These are phyloP conservation scores for Cubamyces sp. DNA, from an alignment of 768 basidiomycete species.

Conservation along the genomic window DNA sequence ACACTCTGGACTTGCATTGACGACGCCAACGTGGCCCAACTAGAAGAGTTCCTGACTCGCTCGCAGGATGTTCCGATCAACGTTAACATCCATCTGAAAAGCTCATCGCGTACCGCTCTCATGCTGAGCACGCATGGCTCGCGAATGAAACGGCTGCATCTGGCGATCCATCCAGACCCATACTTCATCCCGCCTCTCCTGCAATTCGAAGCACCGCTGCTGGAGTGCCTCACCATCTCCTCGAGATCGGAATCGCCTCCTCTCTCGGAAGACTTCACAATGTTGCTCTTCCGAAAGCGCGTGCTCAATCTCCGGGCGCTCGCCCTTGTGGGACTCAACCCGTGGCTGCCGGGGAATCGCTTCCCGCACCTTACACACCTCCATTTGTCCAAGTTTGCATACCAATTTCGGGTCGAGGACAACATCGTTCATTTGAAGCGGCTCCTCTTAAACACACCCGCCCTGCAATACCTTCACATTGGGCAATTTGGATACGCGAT, in stretches of 20 bases:
- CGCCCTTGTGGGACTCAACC: neutral
- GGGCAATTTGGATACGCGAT: neutral
- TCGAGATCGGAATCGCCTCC: too few species aligned
- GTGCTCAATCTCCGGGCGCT: neutral
- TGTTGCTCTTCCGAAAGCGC: neutral
- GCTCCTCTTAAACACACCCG: neutral
- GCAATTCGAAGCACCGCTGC: too few species aligned
- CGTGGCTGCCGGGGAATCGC: neutral
- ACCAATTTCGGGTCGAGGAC: neutral
- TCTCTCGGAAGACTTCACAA: neutral
- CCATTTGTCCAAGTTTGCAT: neutral
- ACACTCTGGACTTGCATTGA: neutral
- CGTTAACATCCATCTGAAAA: neutral
- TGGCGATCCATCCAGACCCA: too few species aligned
- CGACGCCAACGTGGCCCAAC: neutral
- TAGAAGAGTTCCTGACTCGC: neutral
- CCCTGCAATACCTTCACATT: neutral
- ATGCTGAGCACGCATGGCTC: neutral
- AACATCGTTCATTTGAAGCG: neutral
- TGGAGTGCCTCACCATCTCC: too few species aligned
- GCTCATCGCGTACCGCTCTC: too few species aligned
- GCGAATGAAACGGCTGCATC: neutral
- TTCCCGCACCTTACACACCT: constrained; percentile 3
- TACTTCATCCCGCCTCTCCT: too few species aligned
- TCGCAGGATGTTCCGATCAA: neutral